A percentile compares a stretch with the other conserved stretches of the same genome.
Conservation (phyloP, 371 early-diverging fungal genomes). For the Amoeboradix gromovi region DNA sequence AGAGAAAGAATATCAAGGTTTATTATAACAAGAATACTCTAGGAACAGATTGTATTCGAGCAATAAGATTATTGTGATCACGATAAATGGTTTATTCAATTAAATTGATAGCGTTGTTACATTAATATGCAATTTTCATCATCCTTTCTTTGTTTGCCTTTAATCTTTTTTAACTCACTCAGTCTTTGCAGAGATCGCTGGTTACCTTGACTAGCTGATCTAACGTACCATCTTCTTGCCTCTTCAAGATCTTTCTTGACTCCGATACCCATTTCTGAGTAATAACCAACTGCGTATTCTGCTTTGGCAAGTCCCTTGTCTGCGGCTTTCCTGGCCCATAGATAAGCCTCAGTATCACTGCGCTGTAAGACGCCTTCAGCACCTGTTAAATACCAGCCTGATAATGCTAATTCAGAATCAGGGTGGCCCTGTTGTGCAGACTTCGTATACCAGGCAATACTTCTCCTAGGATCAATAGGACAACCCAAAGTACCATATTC, state of each 20-base stretch:
- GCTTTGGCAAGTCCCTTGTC: constrained; percentile 52
- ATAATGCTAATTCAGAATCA: constrained; percentile 67
- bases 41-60: too few species aligned
- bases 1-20: too few species aligned
- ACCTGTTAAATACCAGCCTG: constrained; percentile 86
- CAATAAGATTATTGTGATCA: too few species aligned
- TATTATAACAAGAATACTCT: too few species aligned
- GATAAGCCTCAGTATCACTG: constrained; percentile 58
- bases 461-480: constrained; percentile 52
- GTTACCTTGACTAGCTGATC: constrained; percentile 37
- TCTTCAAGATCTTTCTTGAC: constrained; percentile 1
- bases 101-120: too few species aligned
- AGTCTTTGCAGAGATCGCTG: constrained; percentile 36
- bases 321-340: constrained; percentile 58
- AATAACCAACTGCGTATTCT: constrained; percentile 77
- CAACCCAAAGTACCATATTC: constrained; percentile 74
- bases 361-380: constrained; percentile 39
- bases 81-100: too few species aligned
- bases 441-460: constrained; percentile 82
- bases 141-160: neutral
- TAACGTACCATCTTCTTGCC: constrained; percentile 49
- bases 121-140: neutral
- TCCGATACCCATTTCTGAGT: constrained; percentile 36
- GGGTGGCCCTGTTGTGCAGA: constrained; percentile 65
- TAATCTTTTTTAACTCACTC: constrained; percentile 23